Evolutionary conservation across 2,329 filamentous ascomycete species (phyloP), one percentile per base, ranked within the genome.

Genomic region (Claviceps sp.): DNA sequence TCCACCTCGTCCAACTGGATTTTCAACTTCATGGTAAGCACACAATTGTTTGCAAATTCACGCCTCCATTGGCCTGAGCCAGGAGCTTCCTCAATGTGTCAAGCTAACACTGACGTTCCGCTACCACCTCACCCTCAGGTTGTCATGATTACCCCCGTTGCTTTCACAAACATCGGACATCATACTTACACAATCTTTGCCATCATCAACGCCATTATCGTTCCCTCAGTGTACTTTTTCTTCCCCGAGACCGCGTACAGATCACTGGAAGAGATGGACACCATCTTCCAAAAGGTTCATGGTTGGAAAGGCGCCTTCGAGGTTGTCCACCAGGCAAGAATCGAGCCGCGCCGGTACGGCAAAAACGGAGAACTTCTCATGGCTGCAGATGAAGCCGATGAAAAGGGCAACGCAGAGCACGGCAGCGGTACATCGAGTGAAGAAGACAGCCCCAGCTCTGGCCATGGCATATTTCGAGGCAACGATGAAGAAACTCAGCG

Each of bases 171-270:
- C 52, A 84, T 84, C 55, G 63, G 67, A 16, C 76, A 78, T 66
- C 70, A 78, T 59, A 83, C 80, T 0, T 84, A 84, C 63, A 76
- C 79, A 59, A 77, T 85, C 57, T 85, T 85, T 59, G 81, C 81
- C 11, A 73, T 81, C 46, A 81, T 84, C 67, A 84, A 84, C 62
- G 73, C 75, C 56, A 68, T 76, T 57, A 80, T 81, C 62, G 71
- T 81, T 0, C 78, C 78, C 0, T 68, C 66, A 3, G 70, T 79
- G 24, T 82, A 79, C 63, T 77, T 79, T 65, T 81, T 81, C 69
- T 83, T 78, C 65, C 81, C 81, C 0, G 81, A 84, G 64, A 84
- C 81, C 9, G 77, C 77, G 1, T 79, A 79, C 60, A 72, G 81
- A 42, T 78, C 75, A 1, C 73, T 85, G 20, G 81, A 85, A 63